Evolutionary conservation across 176 grass and related monocot genomes (phyloP).

Genomic region (Canna indica): DNA sequence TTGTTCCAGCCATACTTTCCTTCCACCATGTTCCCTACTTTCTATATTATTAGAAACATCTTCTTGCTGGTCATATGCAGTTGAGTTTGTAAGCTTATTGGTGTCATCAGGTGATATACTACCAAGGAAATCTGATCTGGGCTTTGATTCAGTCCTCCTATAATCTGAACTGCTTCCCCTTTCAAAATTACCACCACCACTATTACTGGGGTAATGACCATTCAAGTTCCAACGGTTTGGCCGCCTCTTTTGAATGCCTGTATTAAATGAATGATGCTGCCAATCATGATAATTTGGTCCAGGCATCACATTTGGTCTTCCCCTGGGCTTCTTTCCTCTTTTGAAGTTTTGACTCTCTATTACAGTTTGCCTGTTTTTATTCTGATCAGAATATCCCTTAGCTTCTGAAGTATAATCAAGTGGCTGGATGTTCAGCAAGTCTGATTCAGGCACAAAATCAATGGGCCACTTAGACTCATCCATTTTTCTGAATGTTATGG

Average conservation of each 20-base stretch:
- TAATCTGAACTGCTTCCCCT: background rate
- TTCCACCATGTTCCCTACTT: constrained; percentile 4
- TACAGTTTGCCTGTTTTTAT: background rate
- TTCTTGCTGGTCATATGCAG: background rate
- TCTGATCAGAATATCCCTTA: background rate
- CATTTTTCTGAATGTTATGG: constrained; percentile 83
- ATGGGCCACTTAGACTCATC: constrained; percentile 54
- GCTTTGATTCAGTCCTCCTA: background rate
- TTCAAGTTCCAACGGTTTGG: background rate
- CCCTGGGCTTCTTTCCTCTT: constrained; percentile 13
- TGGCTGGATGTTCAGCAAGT: constrained; percentile 32
- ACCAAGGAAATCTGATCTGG: background rate
- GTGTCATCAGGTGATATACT: background rate
- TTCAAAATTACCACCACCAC: background rate
- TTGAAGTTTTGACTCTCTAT: constrained; percentile 14
- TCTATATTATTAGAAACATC: background rate
- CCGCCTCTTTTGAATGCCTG: background rate
- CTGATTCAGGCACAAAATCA: constrained; percentile 46
- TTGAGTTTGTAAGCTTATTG: background rate
- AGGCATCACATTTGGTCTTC: constrained; percentile 1
- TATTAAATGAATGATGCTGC: constrained; percentile 2
- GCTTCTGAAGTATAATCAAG: background rate
- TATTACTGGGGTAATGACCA: background rate
- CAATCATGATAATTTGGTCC: constrained; percentile 4
- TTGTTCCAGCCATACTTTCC: constrained; percentile 8